Percentiles rank a stretch among this genome's conserved stretches.
Conservation (phyloP, 75 land plant genomes). For the Cupressus sempervirens region DNA sequence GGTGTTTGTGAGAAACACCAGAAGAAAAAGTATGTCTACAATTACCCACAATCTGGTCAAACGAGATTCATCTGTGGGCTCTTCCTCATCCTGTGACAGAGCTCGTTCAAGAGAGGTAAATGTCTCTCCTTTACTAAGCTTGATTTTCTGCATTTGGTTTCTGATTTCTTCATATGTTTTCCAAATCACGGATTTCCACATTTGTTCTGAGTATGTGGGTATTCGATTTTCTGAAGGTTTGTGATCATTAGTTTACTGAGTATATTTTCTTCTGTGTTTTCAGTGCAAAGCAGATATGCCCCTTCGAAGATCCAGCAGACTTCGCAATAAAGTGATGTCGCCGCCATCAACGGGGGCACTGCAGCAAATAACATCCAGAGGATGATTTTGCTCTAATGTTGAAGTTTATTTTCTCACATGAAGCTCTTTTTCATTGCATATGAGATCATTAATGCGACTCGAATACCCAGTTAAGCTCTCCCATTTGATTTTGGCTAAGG, state of each 20-base stretch:
- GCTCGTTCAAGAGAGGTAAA: background rate
- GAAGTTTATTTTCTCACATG: background rate
- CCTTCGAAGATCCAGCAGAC: constrained; percentile 1
- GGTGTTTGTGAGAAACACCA: background rate
- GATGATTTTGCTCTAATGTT: background rate
- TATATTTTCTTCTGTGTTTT: background rate
- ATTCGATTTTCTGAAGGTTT: too few species aligned
- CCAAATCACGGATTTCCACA: background rate
- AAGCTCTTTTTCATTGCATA: background rate
- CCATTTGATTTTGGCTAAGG: background rate
- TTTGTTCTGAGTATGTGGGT: background rate
- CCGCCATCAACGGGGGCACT: background rate
- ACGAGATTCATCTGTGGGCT: background rate
- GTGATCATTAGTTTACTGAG: background rate
- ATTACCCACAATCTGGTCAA: background rate
- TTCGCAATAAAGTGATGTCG: constrained; percentile 2
- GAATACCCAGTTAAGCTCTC: background rate
- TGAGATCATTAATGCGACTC: background rate
- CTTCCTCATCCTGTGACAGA: background rate
- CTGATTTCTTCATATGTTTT: background rate
- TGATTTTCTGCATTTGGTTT: background rate
- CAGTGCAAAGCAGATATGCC: background rate
- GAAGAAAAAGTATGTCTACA: background rate
- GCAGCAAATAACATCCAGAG: background rate
- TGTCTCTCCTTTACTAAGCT: background rate